A percentile compares a stretch with the other conserved stretches of the same genome.
phyloP scores from a whole-genome alignment of 1,284 basidiomycete genomes.

The Ceratobasidium sp. region DNA sequence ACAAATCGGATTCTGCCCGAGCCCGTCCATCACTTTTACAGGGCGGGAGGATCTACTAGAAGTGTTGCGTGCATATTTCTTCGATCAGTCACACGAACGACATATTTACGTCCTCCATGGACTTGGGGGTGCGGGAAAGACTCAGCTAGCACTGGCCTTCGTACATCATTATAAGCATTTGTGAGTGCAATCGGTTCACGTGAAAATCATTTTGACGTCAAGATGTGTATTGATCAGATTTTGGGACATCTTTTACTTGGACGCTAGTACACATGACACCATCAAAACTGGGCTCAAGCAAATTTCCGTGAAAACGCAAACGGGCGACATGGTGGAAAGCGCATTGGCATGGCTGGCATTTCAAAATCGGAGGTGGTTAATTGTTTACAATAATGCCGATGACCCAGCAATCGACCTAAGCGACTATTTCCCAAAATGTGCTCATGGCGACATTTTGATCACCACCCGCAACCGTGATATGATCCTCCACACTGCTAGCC shows the following conservation, averaged over 20 bases:
- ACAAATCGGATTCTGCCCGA: background rate
- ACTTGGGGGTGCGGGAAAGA: slow-evolving; percentile 31
- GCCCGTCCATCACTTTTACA: background rate
- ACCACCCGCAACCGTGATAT: slow-evolving; percentile 13
- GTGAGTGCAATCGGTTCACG: background rate
- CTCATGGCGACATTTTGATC: slow-evolving; percentile 3
- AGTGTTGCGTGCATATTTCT: background rate
- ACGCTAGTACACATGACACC: slow-evolving; percentile 11
- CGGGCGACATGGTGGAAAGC: slow-evolving; percentile 9
- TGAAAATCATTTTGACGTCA: background rate
- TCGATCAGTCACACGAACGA: background rate
- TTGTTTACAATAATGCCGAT: slow-evolving; percentile 35
- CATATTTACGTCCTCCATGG: slow-evolving; percentile 32
- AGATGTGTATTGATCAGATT: background rate
- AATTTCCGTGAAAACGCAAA: background rate
- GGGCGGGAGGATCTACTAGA: background rate
- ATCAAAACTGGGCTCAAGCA: background rate
- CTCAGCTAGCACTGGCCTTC: slow-evolving; percentile 7
- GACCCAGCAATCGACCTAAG: slow-evolving; percentile 1
- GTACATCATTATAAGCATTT: background rate
- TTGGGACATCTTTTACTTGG: slow-evolving; percentile 6
- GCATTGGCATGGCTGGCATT: background rate
- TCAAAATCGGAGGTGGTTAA: background rate
- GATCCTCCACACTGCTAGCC: background rate
- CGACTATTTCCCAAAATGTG: slow-evolving; percentile 7